Conservation (phyloP, 768 basidiomycete genomes). For the Lactarius akahatsu region DNA sequence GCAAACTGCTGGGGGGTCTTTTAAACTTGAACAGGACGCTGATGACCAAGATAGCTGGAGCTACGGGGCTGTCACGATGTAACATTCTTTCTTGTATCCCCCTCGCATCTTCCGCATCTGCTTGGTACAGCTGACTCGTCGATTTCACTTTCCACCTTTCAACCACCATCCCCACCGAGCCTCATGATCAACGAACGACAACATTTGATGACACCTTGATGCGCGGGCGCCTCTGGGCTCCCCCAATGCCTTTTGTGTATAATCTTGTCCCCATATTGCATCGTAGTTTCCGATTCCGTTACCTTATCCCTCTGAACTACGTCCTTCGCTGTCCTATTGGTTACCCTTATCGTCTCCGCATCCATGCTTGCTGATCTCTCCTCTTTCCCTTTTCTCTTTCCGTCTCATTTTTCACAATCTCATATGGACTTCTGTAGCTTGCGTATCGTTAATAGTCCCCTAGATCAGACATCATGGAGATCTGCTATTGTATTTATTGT, state of each 20-base stretch:
- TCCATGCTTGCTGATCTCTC: slow-evolving; percentile 12
- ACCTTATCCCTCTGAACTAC: slow-evolving; percentile 11
- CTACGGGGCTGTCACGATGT: neutral
- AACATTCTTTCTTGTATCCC: neutral
- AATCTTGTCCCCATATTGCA: slow-evolving; percentile 1
- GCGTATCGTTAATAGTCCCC: slow-evolving; percentile 22
- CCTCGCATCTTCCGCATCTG: neutral
- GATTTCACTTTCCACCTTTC: neutral
- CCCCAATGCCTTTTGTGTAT: neutral
- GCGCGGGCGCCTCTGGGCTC: neutral
- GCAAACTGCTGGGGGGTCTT: slow-evolving; percentile 8
- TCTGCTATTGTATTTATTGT: slow-evolving; percentile 28
- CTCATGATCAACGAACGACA: neutral
- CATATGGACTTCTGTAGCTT: slow-evolving; percentile 17
- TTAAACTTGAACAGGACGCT: slow-evolving; percentile 15
- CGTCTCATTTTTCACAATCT: slow-evolving; percentile 11
- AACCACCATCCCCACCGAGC: neutral
- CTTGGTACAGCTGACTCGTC: neutral
- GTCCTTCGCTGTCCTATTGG: slow-evolving; percentile 2
- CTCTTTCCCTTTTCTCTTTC: neutral
- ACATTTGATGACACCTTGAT: slow-evolving; percentile 13
- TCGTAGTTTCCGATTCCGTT: slow-evolving; percentile 6
- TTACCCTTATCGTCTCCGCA: slow-evolving; percentile 9
- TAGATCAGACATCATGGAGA: slow-evolving; percentile 21
- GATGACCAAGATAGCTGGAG: slow-evolving; percentile 14